These are phyloP conservation scores for Capronia coronata DNA, from an alignment of 2,329 filamentous ascomycete genomes.

Conservation along the genomic window DNA sequence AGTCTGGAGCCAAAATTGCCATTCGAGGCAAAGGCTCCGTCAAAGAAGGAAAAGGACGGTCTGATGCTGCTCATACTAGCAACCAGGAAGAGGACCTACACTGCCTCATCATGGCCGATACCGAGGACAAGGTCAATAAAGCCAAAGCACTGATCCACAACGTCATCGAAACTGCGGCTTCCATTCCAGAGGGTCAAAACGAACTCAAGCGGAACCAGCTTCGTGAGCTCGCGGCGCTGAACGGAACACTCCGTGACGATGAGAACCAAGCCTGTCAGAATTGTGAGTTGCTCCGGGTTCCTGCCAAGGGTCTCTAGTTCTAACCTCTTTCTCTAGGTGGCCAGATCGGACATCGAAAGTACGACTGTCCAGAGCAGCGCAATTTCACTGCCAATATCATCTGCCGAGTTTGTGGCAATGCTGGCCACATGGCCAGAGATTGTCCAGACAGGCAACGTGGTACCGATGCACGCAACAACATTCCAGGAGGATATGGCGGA, in stretches of 20 bases:
- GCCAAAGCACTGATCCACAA: slow-evolving; percentile 98
- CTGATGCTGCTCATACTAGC: slow-evolving; percentile 97
- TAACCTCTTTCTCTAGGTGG: slow-evolving; percentile 49
- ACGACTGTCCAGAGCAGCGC: slow-evolving; percentile 93
- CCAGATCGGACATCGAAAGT: slow-evolving; percentile 97
- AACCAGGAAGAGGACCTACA: slow-evolving; percentile 99
- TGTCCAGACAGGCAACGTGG: slow-evolving; percentile 92
- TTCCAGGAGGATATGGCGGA: slow-evolving; percentile 41
- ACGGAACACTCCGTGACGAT: slow-evolving; percentile 97
- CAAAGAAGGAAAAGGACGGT: slow-evolving; percentile 98
- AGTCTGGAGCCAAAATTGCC: slow-evolving; percentile 96
- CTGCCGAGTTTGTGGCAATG: slow-evolving; percentile 94
- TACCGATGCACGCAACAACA: slow-evolving; percentile 82
- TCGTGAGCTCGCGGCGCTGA: slow-evolving; percentile 91
- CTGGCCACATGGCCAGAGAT: slow-evolving; percentile 95
- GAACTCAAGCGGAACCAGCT: slow-evolving; percentile 98
- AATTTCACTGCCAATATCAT: slow-evolving; percentile 99
- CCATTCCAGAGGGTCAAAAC: slow-evolving; percentile 96
- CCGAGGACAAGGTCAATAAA: slow-evolving; percentile 98
- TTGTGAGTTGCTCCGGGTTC: slow-evolving; percentile 47
- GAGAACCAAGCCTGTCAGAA: slow-evolving; percentile 99
- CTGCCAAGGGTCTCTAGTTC: neutral
- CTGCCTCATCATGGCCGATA: slow-evolving; percentile 99
- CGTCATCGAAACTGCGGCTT: slow-evolving; percentile 96
- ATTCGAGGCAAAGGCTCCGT: slow-evolving; percentile 99